These are phyloP conservation scores for Gentiana straminea DNA, from an alignment of 257 asterid species.

Conservation along the genomic window DNA sequence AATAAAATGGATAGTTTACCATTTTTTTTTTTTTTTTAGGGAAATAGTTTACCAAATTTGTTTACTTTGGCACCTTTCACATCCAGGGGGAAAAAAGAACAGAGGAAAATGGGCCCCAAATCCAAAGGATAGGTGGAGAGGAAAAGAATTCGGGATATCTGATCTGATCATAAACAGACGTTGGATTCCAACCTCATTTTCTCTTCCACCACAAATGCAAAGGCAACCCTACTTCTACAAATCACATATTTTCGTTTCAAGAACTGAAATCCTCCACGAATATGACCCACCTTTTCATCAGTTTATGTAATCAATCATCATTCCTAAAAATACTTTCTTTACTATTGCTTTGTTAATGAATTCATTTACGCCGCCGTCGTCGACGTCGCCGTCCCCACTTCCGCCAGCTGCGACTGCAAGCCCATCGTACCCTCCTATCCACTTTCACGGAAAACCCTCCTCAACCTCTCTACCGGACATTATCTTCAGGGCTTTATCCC, in stretches of 20 bases:
- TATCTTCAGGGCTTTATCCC: slow-evolving; percentile 65
- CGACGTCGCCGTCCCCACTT: slow-evolving; percentile 33
- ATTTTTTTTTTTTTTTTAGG: too few species aligned
- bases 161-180: slow-evolving; percentile 21
- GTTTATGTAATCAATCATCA: slow-evolving; percentile 3
- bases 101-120: not conserved
- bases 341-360: slow-evolving; percentile 22
- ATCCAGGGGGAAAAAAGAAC: not conserved
- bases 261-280: too few species aligned
- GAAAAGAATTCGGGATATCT: not conserved
- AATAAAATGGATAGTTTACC: not conserved
- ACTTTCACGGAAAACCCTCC: slow-evolving; percentile 32
- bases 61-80: too few species aligned
- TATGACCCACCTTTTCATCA: not conserved
- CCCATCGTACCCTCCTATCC: slow-evolving; percentile 20
- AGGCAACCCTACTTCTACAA: too few species aligned
- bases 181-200: slow-evolving; percentile 35
- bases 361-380: slow-evolving; percentile 24
- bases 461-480: slow-evolving; percentile 51
- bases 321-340: slow-evolving; percentile 9
- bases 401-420: slow-evolving; percentile 23
- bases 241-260: too few species aligned
- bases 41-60: too few species aligned
- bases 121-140: not conserved
- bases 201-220: not conserved